Evolutionary conservation across 2,329 filamentous ascomycete genomes (phyloP), one percentile per base, ranked within the genome.

Genomic region (Basipetospora chlamydospora): DNA sequence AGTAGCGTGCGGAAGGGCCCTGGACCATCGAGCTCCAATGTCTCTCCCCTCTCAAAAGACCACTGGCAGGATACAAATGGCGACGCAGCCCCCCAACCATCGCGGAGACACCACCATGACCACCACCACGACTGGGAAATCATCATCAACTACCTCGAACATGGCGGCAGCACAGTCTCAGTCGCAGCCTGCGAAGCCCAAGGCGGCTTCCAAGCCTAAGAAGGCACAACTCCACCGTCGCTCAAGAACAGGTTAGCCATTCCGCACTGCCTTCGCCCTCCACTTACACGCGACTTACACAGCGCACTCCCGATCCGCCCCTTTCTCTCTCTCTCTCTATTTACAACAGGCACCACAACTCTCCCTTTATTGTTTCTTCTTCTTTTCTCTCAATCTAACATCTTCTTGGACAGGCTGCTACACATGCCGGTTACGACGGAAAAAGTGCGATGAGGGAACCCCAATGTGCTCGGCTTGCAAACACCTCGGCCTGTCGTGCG

Each of bases 211-310:
- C 37, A 75, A 74, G 57, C 55, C 63, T 44, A 59, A 48, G 53
- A 80, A 82, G 60, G 63, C 76, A 51, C 88, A 93, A 66, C 86
- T 90, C 77, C 88, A 95, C 60, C 78, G 86, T 57, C 76, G 88
- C 53, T 95, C 88, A 59, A 77, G 88, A 62, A 92, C 86, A 75
- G 87, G 87, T 94, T 71, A 53, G 44, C 48, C 41, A 44, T 47
- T 38, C 32, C 41, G 34, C 17, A 5, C 47, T 34, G 29, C 21
- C 22, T 23, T 39, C 33, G 37, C 35, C 22, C 41, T 39, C 48
- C 45, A 51, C 52, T 56, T 55, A 54, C 44, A 54, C 46, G 39
- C 35, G n/a, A 41, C 41, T 37, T 43, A 43, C 35, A 43, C 45
- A 37, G 41, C 16, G 8, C 11, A 10, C 15, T 12, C 26, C 20